These are phyloP conservation scores for Nakazawaea pomicola DNA, from an alignment of 805 yeast genomes.

Conservation along the genomic window DNA sequence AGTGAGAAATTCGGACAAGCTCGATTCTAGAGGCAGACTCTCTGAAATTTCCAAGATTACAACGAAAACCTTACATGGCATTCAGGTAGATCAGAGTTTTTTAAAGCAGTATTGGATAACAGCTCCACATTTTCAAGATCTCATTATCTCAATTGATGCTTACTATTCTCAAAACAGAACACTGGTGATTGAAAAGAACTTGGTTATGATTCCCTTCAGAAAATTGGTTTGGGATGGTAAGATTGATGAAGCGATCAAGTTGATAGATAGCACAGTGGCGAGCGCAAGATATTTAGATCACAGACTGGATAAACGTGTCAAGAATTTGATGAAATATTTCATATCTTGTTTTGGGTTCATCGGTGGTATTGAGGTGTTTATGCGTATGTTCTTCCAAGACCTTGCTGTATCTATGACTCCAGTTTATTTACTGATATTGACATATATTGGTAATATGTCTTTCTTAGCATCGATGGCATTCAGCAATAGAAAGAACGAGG, in stretches of 20 bases:
- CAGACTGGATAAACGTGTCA: conserved; percentile 28
- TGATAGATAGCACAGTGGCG: conserved; percentile 60
- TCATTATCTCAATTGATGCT: conserved; percentile 20
- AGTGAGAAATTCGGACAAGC: conserved; percentile 19
- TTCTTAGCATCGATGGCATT: conserved; percentile 37
- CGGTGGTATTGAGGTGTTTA: conserved; percentile 41
- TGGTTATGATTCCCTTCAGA: conserved; percentile 61
- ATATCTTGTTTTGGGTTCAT: conserved; percentile 38
- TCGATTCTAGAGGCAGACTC: conserved; percentile 18
- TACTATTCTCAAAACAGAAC: conserved; percentile 20
- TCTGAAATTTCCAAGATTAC: conserved; percentile 20
- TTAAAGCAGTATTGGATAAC: conserved; percentile 19
- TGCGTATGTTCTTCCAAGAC: conserved; percentile 34
- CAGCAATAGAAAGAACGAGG: conserved; percentile 44
- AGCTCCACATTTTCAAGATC: conserved; percentile 21
- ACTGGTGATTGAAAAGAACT: conserved; percentile 26
- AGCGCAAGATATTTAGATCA: conserved; percentile 41
- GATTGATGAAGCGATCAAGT: conserved; percentile 46
- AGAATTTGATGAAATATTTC: conserved; percentile 29
- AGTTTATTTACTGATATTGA: conserved; percentile 41
- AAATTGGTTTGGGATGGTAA: conserved; percentile 54
- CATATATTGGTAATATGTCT: conserved; percentile 44
- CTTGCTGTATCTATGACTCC: conserved; percentile 29
- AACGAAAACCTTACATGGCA: conserved; percentile 14
- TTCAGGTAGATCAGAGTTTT: conserved; percentile 17